Evolutionary conservation across 768 basidiomycete species (phyloP).

Genomic region (Suillus ampliporus): DNA sequence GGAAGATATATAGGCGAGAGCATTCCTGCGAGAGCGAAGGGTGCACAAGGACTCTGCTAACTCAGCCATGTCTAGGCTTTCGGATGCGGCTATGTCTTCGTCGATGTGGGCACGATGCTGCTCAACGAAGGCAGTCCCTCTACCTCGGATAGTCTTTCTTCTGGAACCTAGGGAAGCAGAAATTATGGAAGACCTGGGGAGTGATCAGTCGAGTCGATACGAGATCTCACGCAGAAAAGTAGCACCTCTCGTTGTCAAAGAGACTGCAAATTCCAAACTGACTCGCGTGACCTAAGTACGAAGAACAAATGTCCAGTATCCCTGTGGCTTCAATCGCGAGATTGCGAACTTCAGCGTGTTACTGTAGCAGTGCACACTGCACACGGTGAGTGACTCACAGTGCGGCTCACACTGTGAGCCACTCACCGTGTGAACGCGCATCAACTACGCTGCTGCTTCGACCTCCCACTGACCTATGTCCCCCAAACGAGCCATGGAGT

Average conservation of each 20-base stretch:
- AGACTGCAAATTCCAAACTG: slow-evolving; percentile 3
- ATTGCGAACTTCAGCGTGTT: no score
- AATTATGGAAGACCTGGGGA: not conserved
- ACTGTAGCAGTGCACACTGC: no score
- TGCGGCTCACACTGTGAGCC: no score
- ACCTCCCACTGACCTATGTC: no score
- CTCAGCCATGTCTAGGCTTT: no score
- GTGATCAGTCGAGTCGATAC: not conserved
- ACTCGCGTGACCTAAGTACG: slow-evolving; percentile 28
- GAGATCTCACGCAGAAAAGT: not conserved
- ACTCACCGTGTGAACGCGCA: no score
- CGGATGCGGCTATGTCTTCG: slow-evolving; percentile 24
- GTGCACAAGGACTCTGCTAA: slow-evolving; percentile 16
- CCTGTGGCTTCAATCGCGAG: no score
- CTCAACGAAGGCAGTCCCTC: not conserved
- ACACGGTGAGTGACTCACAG: no score
- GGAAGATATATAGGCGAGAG: slow-evolving; percentile 21
- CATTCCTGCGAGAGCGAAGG: slow-evolving; percentile 23
- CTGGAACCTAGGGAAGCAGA: not conserved
- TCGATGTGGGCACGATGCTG: slow-evolving; percentile 17
- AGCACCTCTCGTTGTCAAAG: not conserved
- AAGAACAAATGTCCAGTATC: no score
- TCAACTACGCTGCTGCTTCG: no score
- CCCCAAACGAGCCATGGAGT: no score
- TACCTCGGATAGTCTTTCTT: no score